phyloP scores from a whole-genome alignment of 192 early-diverging fungal genomes.

The Backusella westeae region DNA sequence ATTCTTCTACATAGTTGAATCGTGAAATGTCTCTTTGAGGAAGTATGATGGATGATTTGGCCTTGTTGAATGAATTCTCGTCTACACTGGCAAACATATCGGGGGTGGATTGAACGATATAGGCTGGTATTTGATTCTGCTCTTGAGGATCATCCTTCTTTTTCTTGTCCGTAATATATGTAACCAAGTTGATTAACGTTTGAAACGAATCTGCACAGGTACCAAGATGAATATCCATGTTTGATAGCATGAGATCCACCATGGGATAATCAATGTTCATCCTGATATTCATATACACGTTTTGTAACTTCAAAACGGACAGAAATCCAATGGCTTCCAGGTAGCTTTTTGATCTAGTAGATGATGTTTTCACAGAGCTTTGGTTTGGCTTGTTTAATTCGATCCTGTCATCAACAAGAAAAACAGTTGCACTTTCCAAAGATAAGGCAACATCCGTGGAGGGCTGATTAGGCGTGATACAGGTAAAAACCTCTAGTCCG shows the following conservation, averaged over 20 bases:
- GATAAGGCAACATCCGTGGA: conserved; percentile 46
- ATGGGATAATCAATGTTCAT: conserved; percentile 4
- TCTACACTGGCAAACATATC: conserved; percentile 48
- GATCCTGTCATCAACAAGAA: conserved; percentile 47
- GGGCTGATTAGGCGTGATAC: conserved; percentile 60
- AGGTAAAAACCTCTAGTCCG: conserved; percentile 59
- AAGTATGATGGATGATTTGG: not conserved
- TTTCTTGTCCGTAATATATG: conserved; percentile 35
- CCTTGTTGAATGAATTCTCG: conserved; percentile 45
- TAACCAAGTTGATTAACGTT: conserved; percentile 48
- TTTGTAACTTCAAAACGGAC: not conserved
- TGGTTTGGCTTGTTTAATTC: conserved; percentile 18
- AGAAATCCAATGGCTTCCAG: conserved; percentile 15
- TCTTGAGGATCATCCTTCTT: not conserved
- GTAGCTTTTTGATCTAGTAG: conserved; percentile 19
- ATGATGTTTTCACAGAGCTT: conserved; percentile 20
- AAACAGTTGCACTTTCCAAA: conserved; percentile 47
- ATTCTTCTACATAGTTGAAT: conserved; percentile 48
- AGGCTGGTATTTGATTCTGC: not conserved
- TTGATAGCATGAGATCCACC: not conserved
- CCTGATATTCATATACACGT: conserved; percentile 10
- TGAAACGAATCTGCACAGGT: conserved; percentile 67
- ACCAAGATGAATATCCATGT: conserved; percentile 47
- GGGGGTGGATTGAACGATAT: not conserved
- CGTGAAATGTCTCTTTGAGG: conserved; percentile 11